Evolutionary conservation across 805 yeast species (phyloP).

Genomic region (Ogataea zsoltii): DNA sequence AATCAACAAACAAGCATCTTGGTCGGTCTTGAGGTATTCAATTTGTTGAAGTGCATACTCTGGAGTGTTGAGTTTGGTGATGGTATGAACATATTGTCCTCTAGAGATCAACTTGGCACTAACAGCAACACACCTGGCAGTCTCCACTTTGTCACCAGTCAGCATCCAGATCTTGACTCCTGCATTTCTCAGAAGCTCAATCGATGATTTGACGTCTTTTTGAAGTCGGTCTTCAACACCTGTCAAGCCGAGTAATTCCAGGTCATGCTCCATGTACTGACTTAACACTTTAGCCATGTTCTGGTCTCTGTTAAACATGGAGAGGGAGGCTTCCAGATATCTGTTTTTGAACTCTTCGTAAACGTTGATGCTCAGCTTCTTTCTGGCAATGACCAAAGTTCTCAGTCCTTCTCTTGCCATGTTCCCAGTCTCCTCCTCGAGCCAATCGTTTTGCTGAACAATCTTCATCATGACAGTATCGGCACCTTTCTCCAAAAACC

Average conservation of each 20-base stretch:
- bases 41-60: constrained; percentile 72
- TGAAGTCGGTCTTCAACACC: constrained; percentile 98
- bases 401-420: constrained; percentile 99
- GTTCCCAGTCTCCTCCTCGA: constrained; percentile 95
- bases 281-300: constrained; percentile 68
- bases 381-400: constrained; percentile 91
- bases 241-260: constrained; percentile 87
- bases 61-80: constrained; percentile 64
- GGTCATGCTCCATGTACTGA: constrained; percentile 73
- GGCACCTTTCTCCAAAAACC: constrained; percentile 94
- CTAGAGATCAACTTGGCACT: constrained; percentile 89
- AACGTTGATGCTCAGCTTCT: constrained; percentile 53
- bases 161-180: constrained; percentile 99
- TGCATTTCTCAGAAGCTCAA: constrained; percentile 91
- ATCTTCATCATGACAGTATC: constrained; percentile 89
- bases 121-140: constrained; percentile 97
- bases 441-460: constrained; percentile 89
- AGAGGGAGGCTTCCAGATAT: constrained; percentile 70
- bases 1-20: constrained; percentile 74
- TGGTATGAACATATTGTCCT: constrained; percentile 89
- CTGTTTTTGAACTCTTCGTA: constrained; percentile 65
- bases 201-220: constrained; percentile 84
- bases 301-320: constrained; percentile 79
- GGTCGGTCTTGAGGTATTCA: constrained; percentile 66
- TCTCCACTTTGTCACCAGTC: constrained; percentile 98